Evolutionary conservation across 805 yeast species (phyloP).

Genomic region (Wickerhamomyces pijperi): DNA sequence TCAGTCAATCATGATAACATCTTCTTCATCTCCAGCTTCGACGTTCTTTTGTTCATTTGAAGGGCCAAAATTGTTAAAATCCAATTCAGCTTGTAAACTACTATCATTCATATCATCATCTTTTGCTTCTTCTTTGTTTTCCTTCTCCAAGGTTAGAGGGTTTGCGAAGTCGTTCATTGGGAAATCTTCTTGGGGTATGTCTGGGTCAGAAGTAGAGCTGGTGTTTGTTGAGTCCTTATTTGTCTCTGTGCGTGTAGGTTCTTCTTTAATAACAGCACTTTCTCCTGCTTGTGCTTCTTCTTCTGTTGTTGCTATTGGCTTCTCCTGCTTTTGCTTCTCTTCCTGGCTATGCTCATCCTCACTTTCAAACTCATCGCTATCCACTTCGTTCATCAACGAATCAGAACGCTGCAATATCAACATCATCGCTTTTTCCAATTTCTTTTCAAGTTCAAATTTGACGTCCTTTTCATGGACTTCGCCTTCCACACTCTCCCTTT

Average conservation of each 20-base stretch:
- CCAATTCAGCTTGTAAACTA: too few relatives aligned
- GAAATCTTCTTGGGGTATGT: too few relatives aligned
- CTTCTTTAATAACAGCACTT: too few relatives aligned
- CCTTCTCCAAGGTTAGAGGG: neutral
- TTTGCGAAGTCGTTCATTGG: neutral
- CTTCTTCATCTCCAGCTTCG: neutral
- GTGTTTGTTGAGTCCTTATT: too few relatives aligned
- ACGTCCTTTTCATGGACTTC: conserved; percentile 4
- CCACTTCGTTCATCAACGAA: conserved; percentile 6
- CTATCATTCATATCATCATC: neutral
- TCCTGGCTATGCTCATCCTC: conserved; percentile 6
- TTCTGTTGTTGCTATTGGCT: neutral
- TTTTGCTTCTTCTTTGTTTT: neutral
- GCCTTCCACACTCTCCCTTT: conserved; percentile 16
- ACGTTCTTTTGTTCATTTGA: neutral
- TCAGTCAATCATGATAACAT: neutral
- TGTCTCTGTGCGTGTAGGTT: too few relatives aligned
- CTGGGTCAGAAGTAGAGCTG: too few relatives aligned
- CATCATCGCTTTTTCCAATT: conserved; percentile 6
- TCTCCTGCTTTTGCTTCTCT: conserved; percentile 5
- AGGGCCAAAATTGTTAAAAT: neutral
- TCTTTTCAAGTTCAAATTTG: neutral
- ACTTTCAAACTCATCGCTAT: conserved; percentile 1
- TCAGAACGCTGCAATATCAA: conserved; percentile 3
- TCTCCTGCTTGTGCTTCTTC: neutral